Evolutionary conservation across 2,329 filamentous ascomycete genomes (phyloP).

Genomic region (Botryosphaeria agaves): DNA sequence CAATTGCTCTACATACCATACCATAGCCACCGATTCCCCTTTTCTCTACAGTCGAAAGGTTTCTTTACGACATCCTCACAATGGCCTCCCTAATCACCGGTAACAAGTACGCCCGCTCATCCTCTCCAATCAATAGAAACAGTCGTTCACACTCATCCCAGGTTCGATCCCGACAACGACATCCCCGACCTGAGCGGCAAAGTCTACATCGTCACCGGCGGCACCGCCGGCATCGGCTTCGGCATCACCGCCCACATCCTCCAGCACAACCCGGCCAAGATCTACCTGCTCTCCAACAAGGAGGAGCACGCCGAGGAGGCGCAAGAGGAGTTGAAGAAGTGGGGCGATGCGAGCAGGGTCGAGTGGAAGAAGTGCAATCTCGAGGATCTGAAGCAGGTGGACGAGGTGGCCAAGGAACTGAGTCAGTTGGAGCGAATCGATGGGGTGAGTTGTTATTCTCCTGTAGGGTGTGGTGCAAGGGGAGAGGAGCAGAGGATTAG

Average conservation of each 20-base stretch:
- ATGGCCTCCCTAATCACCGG: conserved; percentile 2
- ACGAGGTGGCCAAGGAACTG: conserved; percentile 26
- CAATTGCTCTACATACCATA: too few relatives aligned
- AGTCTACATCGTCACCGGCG: conserved; percentile 30
- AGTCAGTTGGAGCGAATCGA: conserved; percentile 25
- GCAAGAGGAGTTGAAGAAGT: conserved; percentile 22
- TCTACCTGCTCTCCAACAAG: conserved; percentile 32
- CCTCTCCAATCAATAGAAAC: too few relatives aligned
- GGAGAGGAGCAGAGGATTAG: too few relatives aligned
- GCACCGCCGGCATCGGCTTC: conserved; percentile 32
- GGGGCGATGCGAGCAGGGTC: conserved; percentile 26
- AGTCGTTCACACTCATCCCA: too few relatives aligned
- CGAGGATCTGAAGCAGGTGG: conserved; percentile 26
- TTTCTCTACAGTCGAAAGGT: too few relatives aligned
- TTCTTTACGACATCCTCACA: too few relatives aligned
- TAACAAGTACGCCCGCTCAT: too few relatives aligned
- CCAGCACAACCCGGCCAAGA: conserved; percentile 27
- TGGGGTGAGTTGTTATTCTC: conserved; percentile 13
- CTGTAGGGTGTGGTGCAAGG: too few relatives aligned
- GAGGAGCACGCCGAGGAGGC: conserved; percentile 30
- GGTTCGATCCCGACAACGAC: conserved; percentile 22
- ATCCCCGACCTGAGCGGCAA: conserved; percentile 23
- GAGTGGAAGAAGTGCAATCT: conserved; percentile 30
- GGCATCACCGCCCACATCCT: conserved; percentile 35
- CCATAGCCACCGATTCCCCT: too few relatives aligned